phyloP scores from a whole-genome alignment of 306 rosid species.

The Gastrolobium bilobum region DNA sequence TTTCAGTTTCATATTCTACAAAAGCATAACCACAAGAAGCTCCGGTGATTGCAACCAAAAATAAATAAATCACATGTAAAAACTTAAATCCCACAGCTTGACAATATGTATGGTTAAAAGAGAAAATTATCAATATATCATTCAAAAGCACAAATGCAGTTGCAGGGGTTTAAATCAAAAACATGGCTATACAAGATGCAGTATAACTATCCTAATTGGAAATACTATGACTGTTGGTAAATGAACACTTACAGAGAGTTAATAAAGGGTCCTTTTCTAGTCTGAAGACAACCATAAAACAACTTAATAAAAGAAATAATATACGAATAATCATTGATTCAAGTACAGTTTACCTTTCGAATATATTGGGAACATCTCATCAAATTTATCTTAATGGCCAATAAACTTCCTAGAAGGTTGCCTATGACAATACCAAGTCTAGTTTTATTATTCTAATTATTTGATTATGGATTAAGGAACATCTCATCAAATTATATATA shows the following conservation, averaged over 20 bases:
- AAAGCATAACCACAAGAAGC: slow-evolving; percentile 95
- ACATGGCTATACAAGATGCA: neutral
- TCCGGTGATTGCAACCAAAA: slow-evolving; percentile 77
- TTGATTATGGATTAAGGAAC: too few relatives aligned
- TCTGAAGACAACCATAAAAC: slow-evolving; percentile 5
- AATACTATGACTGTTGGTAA: neutral
- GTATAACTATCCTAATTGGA: neutral
- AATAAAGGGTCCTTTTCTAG: slow-evolving; percentile 10
- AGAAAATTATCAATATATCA: neutral
- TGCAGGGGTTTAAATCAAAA: slow-evolving; percentile 2
- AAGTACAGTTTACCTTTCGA: too few relatives aligned
- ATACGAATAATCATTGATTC: too few relatives aligned
- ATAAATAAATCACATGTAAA: slow-evolving; percentile 13
- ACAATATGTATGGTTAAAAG: neutral
- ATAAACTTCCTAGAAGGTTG: too few relatives aligned
- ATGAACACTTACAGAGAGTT: neutral
- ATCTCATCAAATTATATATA: too few relatives aligned
- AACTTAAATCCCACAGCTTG: slow-evolving; percentile 10
- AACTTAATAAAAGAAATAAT: neutral
- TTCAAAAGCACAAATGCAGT: neutral
- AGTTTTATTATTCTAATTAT: too few relatives aligned
- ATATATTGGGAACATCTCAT: too few relatives aligned
- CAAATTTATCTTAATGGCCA: too few relatives aligned
- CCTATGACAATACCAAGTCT: too few relatives aligned
- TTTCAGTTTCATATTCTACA: slow-evolving; percentile 85